phyloP scores from a whole-genome alignment of 225 moss, liverwort and hornwort genomes.

The Thuidium tamariscinum region DNA sequence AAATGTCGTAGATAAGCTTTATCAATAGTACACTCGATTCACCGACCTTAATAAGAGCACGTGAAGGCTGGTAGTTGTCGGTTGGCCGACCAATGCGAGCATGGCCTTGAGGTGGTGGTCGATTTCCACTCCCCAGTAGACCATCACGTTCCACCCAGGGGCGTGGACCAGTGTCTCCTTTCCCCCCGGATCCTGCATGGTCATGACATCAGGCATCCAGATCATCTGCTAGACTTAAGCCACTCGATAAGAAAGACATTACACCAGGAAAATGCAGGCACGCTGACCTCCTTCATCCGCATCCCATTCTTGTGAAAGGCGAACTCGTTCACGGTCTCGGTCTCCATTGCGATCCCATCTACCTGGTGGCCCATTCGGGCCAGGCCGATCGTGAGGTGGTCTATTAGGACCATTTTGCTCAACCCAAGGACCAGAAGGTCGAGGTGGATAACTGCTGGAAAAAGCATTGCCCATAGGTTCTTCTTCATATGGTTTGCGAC shows the following conservation, averaged over 20 bases:
- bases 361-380: conserved; percentile 43
- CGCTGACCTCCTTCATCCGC: conserved; percentile 65
- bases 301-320: conserved; percentile 76
- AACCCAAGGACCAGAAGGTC: conserved; percentile 82
- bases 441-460: conserved; percentile 88
- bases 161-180: conserved; percentile 29
- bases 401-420: conserved; percentile 59
- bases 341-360: conserved; percentile 82
- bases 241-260: neutral
- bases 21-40: neutral
- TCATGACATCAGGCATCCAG: neutral
- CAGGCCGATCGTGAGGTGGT: conserved; percentile 54
- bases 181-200: conserved; percentile 10
- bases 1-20: neutral
- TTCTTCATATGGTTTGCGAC: conserved; percentile 93
- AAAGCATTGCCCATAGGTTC: conserved; percentile 83
- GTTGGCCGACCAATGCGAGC: conserved; percentile 20
- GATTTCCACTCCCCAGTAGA: conserved; percentile 47
- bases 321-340: conserved; percentile 70
- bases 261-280: neutral
- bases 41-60: conserved; percentile 39
- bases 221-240: neutral
- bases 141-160: conserved; percentile 62
- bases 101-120: conserved; percentile 39
- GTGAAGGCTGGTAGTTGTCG: conserved; percentile 40